Conservation (phyloP, 202 grass and related monocot genomes). For the Hordeum pubiflorum region DNA sequence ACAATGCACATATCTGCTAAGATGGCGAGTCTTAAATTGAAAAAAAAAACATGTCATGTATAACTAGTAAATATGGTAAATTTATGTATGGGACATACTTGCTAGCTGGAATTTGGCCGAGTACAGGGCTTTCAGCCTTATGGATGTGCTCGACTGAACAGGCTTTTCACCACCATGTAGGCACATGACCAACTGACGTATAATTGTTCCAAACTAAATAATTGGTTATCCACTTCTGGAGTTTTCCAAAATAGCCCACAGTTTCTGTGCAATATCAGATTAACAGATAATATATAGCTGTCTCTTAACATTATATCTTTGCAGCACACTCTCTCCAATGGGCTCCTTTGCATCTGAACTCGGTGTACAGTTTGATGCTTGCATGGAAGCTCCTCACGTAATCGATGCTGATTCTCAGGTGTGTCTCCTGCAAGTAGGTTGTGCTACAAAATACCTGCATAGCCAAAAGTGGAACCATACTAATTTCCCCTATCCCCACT, state of each 20-base stretch:
- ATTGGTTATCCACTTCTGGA: constrained; percentile 9
- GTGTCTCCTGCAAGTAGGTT: constrained; percentile 2
- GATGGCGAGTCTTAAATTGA: not conserved
- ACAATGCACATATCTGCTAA: not conserved
- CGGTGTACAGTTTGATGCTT: constrained; percentile 86
- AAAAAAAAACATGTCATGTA: not conserved
- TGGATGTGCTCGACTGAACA: not conserved
- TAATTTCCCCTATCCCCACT: not conserved
- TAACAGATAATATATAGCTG: not conserved
- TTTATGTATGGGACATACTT: not conserved
- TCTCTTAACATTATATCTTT: constrained; percentile 2
- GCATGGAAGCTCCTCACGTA: constrained; percentile 89
- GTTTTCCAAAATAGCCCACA: constrained; percentile 15
- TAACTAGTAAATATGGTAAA: not conserved
- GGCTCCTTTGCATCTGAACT: constrained; percentile 97
- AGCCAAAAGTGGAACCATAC: not conserved
- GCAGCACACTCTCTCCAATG: constrained; percentile 91
- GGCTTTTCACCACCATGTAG: constrained; percentile 1
- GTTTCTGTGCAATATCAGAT: not conserved
- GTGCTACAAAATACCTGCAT: not conserved
- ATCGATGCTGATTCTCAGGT: constrained; percentile 91
- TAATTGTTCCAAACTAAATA: constrained; percentile 8
- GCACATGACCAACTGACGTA: not conserved
- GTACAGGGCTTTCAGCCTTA: constrained; percentile 6
- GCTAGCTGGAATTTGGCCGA: not conserved